Evolutionary conservation across 441 rosid genomes (phyloP).

Genomic region (Daphne laureola): DNA sequence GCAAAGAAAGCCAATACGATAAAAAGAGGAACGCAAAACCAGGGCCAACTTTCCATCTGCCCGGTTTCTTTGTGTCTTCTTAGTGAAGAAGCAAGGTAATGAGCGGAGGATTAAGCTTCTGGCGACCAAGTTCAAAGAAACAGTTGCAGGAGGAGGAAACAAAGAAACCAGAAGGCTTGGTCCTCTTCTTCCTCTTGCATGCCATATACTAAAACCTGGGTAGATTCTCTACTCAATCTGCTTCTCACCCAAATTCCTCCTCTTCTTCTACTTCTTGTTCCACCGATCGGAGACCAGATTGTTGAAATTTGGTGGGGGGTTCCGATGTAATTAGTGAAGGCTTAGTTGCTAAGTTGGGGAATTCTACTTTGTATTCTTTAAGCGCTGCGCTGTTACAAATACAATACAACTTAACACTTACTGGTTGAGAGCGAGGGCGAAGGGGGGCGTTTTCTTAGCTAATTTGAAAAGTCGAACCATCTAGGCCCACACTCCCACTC

Average conservation of each 20-base stretch:
- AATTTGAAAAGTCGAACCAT: too few species aligned
- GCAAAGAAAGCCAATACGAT: constrained; percentile 26
- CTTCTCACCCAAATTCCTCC: not conserved
- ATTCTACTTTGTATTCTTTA: too few species aligned
- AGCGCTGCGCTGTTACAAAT: too few species aligned
- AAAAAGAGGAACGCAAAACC: constrained; percentile 18
- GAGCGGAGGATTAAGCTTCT: constrained; percentile 11
- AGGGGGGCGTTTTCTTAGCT: too few species aligned
- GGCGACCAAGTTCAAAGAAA: constrained; percentile 11
- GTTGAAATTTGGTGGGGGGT: too few species aligned
- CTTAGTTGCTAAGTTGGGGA: too few species aligned
- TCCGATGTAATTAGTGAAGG: too few species aligned
- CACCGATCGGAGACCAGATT: not conserved
- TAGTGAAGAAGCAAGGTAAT: constrained; percentile 15
- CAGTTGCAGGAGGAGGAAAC: not conserved
- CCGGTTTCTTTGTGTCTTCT: constrained; percentile 4
- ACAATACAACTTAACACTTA: too few species aligned
- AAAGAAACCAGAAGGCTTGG: constrained; percentile 16
- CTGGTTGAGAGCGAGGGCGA: too few species aligned
- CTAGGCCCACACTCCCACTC: too few species aligned
- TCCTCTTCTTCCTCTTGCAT: constrained; percentile 30
- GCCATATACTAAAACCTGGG: constrained; percentile 10
- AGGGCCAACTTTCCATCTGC: constrained; percentile 27
- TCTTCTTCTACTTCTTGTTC: not conserved
- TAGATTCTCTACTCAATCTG: constrained; percentile 12